These are phyloP conservation scores for Fragosphaeria purpurea DNA, from an alignment of 2,329 filamentous ascomycete species.

Conservation along the genomic window DNA sequence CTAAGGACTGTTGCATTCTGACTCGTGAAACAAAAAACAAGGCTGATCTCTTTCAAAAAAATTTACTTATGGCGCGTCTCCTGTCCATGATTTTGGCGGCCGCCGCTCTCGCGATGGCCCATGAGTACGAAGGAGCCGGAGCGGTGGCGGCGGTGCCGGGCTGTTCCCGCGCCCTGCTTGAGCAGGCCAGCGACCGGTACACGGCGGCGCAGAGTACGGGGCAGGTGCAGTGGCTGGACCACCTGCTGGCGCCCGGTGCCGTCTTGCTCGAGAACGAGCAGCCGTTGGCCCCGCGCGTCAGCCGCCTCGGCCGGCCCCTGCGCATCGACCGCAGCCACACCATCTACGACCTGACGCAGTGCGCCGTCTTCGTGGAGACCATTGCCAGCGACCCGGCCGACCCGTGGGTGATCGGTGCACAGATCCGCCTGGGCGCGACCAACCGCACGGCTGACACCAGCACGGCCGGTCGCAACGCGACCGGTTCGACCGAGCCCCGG, in stretches of 20 bases:
- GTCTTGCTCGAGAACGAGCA: slow-evolving; percentile 23
- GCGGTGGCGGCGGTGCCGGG: neutral
- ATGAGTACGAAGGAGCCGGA: too few species aligned
- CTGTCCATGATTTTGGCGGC: too few species aligned
- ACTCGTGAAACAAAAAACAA: too few species aligned
- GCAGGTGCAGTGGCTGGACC: slow-evolving; percentile 4
- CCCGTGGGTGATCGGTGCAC: slow-evolving; percentile 28
- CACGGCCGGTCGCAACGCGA: too few species aligned
- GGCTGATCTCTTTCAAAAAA: too few species aligned
- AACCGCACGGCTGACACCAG: too few species aligned
- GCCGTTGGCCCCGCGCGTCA: slow-evolving; percentile 16
- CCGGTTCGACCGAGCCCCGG: too few species aligned
- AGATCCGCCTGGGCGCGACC: slow-evolving; percentile 8
- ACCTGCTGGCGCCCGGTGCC: slow-evolving; percentile 4
- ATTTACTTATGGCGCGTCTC: too few species aligned
- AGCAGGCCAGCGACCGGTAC: slow-evolving; percentile 5
- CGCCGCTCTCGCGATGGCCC: too few species aligned
- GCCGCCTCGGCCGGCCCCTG: slow-evolving; percentile 21
- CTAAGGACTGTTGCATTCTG: too few species aligned
- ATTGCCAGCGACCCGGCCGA: slow-evolving; percentile 18
- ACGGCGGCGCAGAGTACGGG: slow-evolving; percentile 14
- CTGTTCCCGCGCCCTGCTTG: neutral
- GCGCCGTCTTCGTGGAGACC: slow-evolving; percentile 27
- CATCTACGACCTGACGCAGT: slow-evolving; percentile 24
- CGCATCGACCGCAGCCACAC: slow-evolving; percentile 24